A percentile compares a stretch with the other conserved stretches of the same genome.
phyloP scores from a whole-genome alignment of 1,284 basidiomycete genomes.

The Trametes polyzona region DNA sequence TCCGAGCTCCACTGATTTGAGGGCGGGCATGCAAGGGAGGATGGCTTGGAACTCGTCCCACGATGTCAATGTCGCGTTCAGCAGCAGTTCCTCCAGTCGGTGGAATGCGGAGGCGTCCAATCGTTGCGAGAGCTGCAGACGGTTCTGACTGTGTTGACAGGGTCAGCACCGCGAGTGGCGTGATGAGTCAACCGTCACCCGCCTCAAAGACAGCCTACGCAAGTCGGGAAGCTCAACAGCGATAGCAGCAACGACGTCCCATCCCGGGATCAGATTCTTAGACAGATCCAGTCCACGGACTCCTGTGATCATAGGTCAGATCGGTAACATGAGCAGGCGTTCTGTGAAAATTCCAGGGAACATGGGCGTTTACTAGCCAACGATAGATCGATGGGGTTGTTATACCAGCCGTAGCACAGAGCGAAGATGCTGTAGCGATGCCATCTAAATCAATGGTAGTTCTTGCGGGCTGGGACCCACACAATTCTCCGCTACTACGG shows the following conservation, averaged over 20 bases:
- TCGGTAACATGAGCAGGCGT: neutral
- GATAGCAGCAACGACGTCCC: constrained; percentile 75
- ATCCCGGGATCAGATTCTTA: constrained; percentile 72
- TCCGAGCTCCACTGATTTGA: constrained; percentile 76
- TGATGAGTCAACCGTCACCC: constrained; percentile 30
- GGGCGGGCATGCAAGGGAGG: constrained; percentile 57
- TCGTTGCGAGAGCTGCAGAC: constrained; percentile 45
- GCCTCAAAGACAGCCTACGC: constrained; percentile 80
- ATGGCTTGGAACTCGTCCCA: constrained; percentile 72
- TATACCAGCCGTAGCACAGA: no score
- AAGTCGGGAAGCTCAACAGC: constrained; percentile 65
- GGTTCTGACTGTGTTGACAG: constrained; percentile 55
- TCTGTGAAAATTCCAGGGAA: no score
- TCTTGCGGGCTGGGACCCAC: no score
- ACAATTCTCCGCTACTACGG: no score
- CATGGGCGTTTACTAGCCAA: no score
- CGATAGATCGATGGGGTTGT: no score
- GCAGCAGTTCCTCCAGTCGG: constrained; percentile 65
- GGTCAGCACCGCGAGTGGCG: constrained; percentile 4
- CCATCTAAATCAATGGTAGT: no score
- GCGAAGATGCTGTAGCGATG: no score
- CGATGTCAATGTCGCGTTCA: constrained; percentile 74
- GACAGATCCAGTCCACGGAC: constrained; percentile 85
- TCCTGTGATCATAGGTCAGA: constrained; percentile 46
- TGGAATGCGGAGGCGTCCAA: constrained; percentile 51